Base-by-base conservation (phyloP, 192 early-diverging fungal species). In the Coemansia sp. region DNA sequence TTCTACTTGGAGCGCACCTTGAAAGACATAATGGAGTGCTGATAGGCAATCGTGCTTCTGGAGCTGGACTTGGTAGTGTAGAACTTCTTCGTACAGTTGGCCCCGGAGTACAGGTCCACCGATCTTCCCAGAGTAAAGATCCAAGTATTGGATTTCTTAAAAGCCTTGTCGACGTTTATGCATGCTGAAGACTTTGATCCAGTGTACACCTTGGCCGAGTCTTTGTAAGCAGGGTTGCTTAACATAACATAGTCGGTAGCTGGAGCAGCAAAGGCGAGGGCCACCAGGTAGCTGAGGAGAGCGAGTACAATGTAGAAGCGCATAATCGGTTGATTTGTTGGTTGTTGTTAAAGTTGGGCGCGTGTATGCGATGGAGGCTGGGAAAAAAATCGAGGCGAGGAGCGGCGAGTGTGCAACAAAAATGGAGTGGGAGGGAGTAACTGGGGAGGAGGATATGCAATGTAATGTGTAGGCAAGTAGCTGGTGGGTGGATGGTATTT, bases 161-260 rank as follows among this genome's bases (percentile, higher is more conserved):
- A 45, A n/a, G n/a, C 42, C 18, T 45, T 45, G 42, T 45, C n/a
- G 18, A 45, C 42, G 42, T 53, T 53, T 53, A 53, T 53, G 50
- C 50, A 53, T 31, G 14, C 26, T 1, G 4, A 13, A 3, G 50
- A 11, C 24, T 53, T 50, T 26, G 23, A 24, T 1, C n/a, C 8
- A 3, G 46, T 26, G 9, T 50, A 50, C 1, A 50, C 20, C 3
- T 10, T 50, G 46, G 46, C 20, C 7, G 7, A 26, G 46, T 31
- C 26, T 31, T 28, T 53, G 28, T 53, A 53, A 28, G 26, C 50
- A 4, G 50, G 11, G 13, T 53, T 53, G 24, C 23, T 53, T 53
- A 53, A 0, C 2, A 13, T 11, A 20, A 48, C 46, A 24, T 24
- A 48, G 23, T 48, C 46, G 2, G 10, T 23, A 21, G 46, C 3